Evolutionary conservation across 2,329 filamentous ascomycete species (phyloP).

Genomic region (Coniochaeta sp.): DNA sequence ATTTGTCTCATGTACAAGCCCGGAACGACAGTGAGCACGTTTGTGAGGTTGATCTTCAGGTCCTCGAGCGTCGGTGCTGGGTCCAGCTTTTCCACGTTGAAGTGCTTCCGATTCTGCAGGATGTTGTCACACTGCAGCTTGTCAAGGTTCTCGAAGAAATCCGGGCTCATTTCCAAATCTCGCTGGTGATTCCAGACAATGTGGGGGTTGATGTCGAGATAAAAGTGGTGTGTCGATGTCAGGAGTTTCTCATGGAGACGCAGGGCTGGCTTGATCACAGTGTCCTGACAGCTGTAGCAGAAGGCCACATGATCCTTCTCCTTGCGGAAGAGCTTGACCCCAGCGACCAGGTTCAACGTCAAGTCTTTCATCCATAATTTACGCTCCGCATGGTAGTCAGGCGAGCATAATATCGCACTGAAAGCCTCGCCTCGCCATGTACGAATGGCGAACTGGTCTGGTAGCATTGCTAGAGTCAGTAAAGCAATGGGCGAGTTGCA

Average conservation of each 20-base stretch:
- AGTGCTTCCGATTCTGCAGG: conserved; percentile 26
- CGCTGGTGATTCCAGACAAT: conserved; percentile 16
- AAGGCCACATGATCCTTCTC: conserved; percentile 16
- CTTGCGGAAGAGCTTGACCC: conserved; percentile 20
- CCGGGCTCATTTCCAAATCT: conserved; percentile 17
- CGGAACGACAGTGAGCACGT: conserved; percentile 26
- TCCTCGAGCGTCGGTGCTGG: conserved; percentile 22
- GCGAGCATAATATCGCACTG: conserved; percentile 24
- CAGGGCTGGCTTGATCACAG: conserved; percentile 27
- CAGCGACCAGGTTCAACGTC: conserved; percentile 18
- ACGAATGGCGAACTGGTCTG: conserved; percentile 27
- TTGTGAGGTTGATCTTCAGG: conserved; percentile 21
- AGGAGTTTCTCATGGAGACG: conserved; percentile 29
- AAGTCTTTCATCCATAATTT: conserved; percentile 16
- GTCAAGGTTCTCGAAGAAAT: conserved; percentile 22
- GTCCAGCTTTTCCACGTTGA: conserved; percentile 23
- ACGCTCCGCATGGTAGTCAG: conserved; percentile 19
- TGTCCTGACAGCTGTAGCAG: conserved; percentile 15
- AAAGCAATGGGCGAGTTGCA: background rate
- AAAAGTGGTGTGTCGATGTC: conserved; percentile 29
- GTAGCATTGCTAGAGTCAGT: background rate
- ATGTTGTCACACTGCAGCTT: conserved; percentile 27
- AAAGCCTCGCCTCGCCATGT: conserved; percentile 30
- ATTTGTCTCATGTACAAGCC: conserved; percentile 28
- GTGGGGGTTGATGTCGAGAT: conserved; percentile 25